Conservation (phyloP, 1,284 basidiomycete genomes). For the Papiliotrema fonsecae region DNA sequence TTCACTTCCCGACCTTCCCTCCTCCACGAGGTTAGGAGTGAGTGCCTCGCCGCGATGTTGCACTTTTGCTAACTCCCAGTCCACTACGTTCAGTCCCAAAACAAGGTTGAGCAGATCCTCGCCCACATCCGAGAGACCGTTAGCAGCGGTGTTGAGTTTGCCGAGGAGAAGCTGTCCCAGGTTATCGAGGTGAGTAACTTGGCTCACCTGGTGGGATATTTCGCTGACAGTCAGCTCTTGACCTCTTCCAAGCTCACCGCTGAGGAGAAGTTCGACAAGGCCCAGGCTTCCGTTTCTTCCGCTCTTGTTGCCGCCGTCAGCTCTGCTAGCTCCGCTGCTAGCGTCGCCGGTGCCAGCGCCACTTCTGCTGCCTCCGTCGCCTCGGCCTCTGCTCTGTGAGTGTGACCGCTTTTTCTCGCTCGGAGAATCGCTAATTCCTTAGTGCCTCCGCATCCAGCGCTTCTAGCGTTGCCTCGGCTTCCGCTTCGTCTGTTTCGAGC, state of each 20-base stretch:
- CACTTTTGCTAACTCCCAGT: conserved; percentile 32
- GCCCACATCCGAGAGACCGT: conserved; percentile 59
- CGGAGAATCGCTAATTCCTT: neutral
- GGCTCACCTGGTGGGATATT: conserved; percentile 44
- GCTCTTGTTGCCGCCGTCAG: conserved; percentile 27
- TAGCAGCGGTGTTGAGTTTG: conserved; percentile 59
- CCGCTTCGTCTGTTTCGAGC: conserved; percentile 36
- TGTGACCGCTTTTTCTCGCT: too few species aligned
- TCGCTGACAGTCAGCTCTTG: conserved; percentile 24
- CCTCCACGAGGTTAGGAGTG: conserved; percentile 63
- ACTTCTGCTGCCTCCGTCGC: conserved; percentile 36
- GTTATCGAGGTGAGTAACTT: conserved; percentile 33
- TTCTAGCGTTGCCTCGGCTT: conserved; percentile 28
- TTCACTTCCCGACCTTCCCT: conserved; percentile 63
- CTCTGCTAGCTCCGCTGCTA: conserved; percentile 31
- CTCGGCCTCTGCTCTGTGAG: conserved; percentile 27
- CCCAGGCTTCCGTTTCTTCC: conserved; percentile 38
- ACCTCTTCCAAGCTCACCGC: conserved; percentile 41
- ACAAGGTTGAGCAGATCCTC: conserved; percentile 57
- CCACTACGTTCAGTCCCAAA: conserved; percentile 64
- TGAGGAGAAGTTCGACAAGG: conserved; percentile 45
- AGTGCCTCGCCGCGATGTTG: conserved; percentile 9
- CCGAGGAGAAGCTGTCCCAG: conserved; percentile 60
- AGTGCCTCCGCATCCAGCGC: conserved; percentile 39
- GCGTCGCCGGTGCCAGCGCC: conserved; percentile 28